Evolutionary conservation across 805 yeast genomes (phyloP).

Genomic region (Groenewaldozyma tartarivorans): DNA sequence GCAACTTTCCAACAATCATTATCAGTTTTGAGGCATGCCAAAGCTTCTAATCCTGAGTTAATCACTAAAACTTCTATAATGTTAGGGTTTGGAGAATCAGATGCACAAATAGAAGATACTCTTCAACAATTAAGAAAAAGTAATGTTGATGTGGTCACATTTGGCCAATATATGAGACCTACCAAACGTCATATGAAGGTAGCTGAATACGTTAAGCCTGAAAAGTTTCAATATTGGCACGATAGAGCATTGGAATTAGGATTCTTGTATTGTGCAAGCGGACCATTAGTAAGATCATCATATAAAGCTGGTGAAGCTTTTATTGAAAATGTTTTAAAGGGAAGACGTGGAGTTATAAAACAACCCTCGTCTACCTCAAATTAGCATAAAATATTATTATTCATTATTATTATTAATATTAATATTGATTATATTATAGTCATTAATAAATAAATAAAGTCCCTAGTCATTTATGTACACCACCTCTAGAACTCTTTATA

Average conservation of each 20-base stretch:
- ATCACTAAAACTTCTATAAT: conserved; percentile 90
- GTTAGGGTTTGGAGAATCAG: conserved; percentile 96
- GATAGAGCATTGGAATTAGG: conserved; percentile 78
- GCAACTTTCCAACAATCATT: conserved; percentile 91
- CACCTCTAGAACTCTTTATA: neutral
- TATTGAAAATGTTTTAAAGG: conserved; percentile 83
- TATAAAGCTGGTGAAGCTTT: conserved; percentile 98
- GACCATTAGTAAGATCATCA: conserved; percentile 92
- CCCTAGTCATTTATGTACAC: no score
- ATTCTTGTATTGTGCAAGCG: conserved; percentile 92
- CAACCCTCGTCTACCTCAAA: neutral
- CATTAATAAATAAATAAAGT: no score
- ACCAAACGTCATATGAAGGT: conserved; percentile 98
- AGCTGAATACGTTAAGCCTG: conserved; percentile 89
- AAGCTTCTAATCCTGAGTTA: conserved; percentile 59
- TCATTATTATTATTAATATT: no score
- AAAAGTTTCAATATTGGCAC: conserved; percentile 90
- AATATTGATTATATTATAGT: no score
- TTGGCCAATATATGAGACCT: conserved; percentile 99
- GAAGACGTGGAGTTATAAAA: conserved; percentile 32
- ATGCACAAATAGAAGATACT: conserved; percentile 74
- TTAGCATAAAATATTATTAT: no score
- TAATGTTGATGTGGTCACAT: conserved; percentile 88
- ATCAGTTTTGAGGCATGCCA: conserved; percentile 70
- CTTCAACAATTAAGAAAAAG: conserved; percentile 65